Evolutionary conservation across 2,329 filamentous ascomycete species (phyloP).

Genomic region (Colletotrichum orbiculare): DNA sequence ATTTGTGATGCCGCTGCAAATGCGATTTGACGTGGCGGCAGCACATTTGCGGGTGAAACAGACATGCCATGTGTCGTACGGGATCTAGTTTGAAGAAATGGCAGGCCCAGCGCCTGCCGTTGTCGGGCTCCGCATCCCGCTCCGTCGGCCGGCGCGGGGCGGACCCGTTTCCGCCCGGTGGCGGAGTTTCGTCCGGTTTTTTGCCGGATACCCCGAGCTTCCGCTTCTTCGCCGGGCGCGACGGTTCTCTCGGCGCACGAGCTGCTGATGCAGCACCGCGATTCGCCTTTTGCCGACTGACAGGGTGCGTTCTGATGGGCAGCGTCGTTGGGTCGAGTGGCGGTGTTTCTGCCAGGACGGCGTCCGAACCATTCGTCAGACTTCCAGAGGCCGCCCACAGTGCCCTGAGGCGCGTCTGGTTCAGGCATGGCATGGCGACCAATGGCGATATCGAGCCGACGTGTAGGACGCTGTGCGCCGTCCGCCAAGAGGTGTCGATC

Average conservation of each 20-base stretch:
- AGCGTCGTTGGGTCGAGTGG: neutral
- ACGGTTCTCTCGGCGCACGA: too few relatives aligned
- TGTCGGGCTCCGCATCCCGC: neutral
- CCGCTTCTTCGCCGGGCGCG: neutral
- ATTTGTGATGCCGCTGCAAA: neutral
- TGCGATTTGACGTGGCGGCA: slow-evolving; percentile 1
- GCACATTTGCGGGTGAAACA: neutral
- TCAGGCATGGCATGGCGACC: neutral
- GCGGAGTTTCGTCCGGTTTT: neutral
- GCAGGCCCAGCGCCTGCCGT: slow-evolving; percentile 1
- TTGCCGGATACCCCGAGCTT: neutral
- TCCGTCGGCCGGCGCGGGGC: neutral
- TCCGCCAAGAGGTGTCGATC: slow-evolving; percentile 7
- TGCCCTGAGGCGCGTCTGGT: neutral
- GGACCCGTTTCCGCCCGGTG: neutral
- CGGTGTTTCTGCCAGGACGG: neutral
- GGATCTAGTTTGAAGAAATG: neutral
- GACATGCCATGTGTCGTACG: neutral
- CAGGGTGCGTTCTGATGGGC: neutral
- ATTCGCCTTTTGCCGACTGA: neutral
- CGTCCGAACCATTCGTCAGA: neutral
- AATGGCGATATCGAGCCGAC: neutral
- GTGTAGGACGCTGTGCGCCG: slow-evolving; percentile 2
- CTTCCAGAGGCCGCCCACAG: neutral
- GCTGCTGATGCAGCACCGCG: too few relatives aligned